Percentiles rank a stretch among this genome's conserved stretches.
Evolutionary conservation across 1,284 basidiomycete genomes (phyloP).

Genomic region (Ceraceosorus bombacis): DNA sequence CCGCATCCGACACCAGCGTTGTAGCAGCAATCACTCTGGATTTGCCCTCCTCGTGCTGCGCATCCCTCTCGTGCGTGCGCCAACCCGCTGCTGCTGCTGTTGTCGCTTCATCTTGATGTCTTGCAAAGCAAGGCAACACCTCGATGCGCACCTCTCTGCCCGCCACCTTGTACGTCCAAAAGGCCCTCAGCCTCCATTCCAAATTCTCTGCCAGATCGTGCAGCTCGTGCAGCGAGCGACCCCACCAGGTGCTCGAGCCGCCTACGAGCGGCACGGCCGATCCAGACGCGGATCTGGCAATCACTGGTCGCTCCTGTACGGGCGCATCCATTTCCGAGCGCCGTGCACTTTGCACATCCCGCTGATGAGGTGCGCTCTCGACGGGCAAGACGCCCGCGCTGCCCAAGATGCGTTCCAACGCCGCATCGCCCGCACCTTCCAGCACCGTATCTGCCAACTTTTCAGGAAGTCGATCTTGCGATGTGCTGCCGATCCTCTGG

Average conservation of each 20-base stretch:
- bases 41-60: conserved; percentile 16
- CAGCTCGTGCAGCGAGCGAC: conserved; percentile 28
- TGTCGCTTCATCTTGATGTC: background rate
- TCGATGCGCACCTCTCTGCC: conserved; percentile 28
- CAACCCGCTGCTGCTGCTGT: conserved; percentile 3
- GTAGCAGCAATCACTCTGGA: conserved; percentile 10
- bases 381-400: conserved; percentile 29
- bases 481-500: background rate
- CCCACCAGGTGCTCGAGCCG: conserved; percentile 27
- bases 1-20: conserved; percentile 6
- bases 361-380: conserved; percentile 10
- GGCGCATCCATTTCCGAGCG: too few species aligned
- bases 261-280: conserved; percentile 5
- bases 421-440: conserved; percentile 23
- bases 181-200: conserved; percentile 22
- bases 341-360: background rate
- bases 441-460: conserved; percentile 20
- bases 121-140: conserved; percentile 23
- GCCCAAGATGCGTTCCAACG: conserved; percentile 25
- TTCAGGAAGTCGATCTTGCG: conserved; percentile 18
- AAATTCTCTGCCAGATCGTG: conserved; percentile 27
- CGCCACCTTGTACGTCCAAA: conserved; percentile 34
- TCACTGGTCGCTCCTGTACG: too few species aligned
- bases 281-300: too few species aligned
- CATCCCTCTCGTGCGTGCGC: conserved; percentile 3